Evolutionary conservation across 2,329 filamentous ascomycete species (phyloP), one percentile per base, ranked within the genome.

Genomic region (Colletotrichum cuscutae): DNA sequence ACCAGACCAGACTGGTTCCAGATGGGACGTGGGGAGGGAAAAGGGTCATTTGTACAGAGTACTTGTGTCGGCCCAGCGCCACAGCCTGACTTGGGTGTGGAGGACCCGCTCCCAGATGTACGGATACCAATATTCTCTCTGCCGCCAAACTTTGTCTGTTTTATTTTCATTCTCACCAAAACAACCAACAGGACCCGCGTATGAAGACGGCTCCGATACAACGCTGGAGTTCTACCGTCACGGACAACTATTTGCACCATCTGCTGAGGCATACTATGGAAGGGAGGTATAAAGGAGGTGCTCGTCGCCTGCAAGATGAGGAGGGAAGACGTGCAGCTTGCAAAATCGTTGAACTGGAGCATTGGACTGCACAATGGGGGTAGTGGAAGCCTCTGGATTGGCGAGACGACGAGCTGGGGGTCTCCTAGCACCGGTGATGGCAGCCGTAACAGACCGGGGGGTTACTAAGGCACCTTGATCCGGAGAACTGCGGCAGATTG

Each of bases 361-460:
- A 28, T 54, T 37, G 60, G 53, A 12, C 37, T 54, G 30, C 28
- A n/a, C 35, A 32, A 54, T 24, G 53, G 24, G 24, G 30, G 24
- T 19, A 26, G 32, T 30, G 22, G 58, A 24, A 60, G 28, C 42
- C 53, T 68, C 42, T 46, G 69, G 32, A 72, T 60, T 72, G 66
- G 70, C 70, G 60, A 65, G 54, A 70, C 60, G 66, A 70, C 35
- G 22, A 70, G 24, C 19, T 35, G 60, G 70, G 70, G 54, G 26
- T n/a, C 53, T 54, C 70, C 60, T 49, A 32, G 66, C 54, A 70
- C 46, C 30, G 30, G 32, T 49, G 66, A 65, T 70, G 54, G 66
- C 60, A 72, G 66, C 66, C 66, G 66, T 72, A 57, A 70, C 59
- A 70, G 66, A 61, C 54, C 12, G n/a, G 52, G 65, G 24, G 46